These are phyloP conservation scores for Toxicodendron radicans DNA, from an alignment of 345 rosid species.

Conservation along the genomic window DNA sequence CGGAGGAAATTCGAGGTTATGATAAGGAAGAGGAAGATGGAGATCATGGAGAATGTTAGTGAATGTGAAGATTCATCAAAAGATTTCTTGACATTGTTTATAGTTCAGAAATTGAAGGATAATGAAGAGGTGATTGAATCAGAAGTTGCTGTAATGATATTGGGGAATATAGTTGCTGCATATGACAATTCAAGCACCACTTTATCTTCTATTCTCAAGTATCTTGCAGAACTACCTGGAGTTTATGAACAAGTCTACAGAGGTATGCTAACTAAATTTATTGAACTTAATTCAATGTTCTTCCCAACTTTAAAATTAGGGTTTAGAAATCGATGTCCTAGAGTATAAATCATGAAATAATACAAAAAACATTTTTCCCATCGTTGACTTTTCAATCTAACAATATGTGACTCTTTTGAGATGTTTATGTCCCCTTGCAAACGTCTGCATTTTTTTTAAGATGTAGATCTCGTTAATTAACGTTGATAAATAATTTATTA, in stretches of 20 bases:
- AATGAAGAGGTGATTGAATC: neutral
- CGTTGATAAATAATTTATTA: too few species aligned
- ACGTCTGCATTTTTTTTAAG: too few species aligned
- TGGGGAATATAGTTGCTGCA: neutral
- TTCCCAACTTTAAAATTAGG: too few species aligned
- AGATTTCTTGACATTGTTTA: neutral
- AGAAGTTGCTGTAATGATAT: neutral
- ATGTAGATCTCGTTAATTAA: too few species aligned
- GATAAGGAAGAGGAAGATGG: neutral
- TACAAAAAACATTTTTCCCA: too few species aligned
- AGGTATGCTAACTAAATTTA: neutral
- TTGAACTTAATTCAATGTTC: too few species aligned
- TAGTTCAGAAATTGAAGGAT: neutral
- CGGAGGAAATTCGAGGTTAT: neutral
- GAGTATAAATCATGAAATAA: too few species aligned
- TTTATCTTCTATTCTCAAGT: neutral
- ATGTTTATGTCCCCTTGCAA: neutral
- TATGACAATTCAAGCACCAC: neutral
- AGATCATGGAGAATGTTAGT: slow-evolving; percentile 4
- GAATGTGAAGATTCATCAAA: neutral
- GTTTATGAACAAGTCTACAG: neutral
- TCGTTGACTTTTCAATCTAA: too few species aligned
- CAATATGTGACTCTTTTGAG: slow-evolving; percentile 13
- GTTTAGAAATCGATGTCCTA: too few species aligned
- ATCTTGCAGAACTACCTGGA: neutral